These are phyloP conservation scores for Paramecium pentaurelia DNA, from an alignment of 73 alveolate genomes.

Conservation along the genomic window DNA sequence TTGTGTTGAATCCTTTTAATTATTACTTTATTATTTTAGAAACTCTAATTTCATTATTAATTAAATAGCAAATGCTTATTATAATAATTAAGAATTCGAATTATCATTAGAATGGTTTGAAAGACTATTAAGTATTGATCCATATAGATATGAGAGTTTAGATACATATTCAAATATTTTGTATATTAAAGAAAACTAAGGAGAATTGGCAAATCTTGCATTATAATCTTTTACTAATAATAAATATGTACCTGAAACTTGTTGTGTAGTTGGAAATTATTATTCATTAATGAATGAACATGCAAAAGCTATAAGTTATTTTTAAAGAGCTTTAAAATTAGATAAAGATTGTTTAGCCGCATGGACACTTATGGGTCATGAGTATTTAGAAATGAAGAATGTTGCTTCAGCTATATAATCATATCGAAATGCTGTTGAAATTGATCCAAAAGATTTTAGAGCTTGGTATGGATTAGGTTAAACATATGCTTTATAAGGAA, in stretches of 20 bases:
- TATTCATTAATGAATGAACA: conserved; percentile 97
- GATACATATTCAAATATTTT: conserved; percentile 96
- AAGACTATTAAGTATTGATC: conserved; percentile 84
- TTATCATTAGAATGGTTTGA: conserved; percentile 88
- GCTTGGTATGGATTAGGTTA: conserved; percentile 99
- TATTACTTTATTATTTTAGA: conserved; percentile 73
- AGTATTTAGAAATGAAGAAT: conserved; percentile 97
- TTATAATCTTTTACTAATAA: conserved; percentile 91
- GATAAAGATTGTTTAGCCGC: conserved; percentile 93
- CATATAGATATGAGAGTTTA: conserved; percentile 92
- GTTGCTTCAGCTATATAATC: conserved; percentile 97
- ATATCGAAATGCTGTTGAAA: conserved; percentile 97
- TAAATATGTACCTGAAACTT: conserved; percentile 98
- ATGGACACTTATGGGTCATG: conserved; percentile 99
- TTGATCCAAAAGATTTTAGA: conserved; percentile 95
- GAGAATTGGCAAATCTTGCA: conserved; percentile 97
- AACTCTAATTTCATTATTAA: conserved; percentile 80
- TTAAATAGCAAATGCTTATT: conserved; percentile 84
- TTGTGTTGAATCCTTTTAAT: conserved; percentile 78
- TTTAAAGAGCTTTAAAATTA: conserved; percentile 91
- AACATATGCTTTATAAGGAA: conserved; percentile 90
- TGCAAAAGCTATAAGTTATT: conserved; percentile 92
- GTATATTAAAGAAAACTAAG: conserved; percentile 95
- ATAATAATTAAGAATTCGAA: conserved; percentile 85
- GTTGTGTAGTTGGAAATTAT: conserved; percentile 97